These are phyloP conservation scores for Telfairia occidentalis DNA, from an alignment of 331 rosid genomes.

Conservation along the genomic window DNA sequence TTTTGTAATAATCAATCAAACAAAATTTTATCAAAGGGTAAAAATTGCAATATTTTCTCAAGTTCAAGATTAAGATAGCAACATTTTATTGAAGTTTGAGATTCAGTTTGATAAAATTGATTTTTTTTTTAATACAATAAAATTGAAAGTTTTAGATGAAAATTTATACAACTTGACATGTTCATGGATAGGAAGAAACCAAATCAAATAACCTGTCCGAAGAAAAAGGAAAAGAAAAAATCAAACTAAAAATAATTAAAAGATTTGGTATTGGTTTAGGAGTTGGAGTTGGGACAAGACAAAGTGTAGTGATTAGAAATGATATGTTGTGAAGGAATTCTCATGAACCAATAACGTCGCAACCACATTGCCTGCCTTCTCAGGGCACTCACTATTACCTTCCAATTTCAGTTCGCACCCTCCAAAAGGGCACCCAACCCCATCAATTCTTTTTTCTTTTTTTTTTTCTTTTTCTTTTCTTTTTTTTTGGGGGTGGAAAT, in stretches of 20 bases:
- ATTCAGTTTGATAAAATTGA: no score
- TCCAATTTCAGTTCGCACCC: no score
- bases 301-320: background rate
- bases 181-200: no score
- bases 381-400: slow-evolving; percentile 20
- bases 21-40: no score
- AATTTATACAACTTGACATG: no score
- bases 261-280: background rate
- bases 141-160: no score
- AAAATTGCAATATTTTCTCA: no score
- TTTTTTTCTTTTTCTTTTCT: background rate
- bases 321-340: background rate
- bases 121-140: no score
- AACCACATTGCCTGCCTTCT: slow-evolving; percentile 18
- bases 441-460: background rate
- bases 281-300: background rate
- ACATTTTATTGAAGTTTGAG: no score
- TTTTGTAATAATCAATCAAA: no score
- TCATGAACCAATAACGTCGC: slow-evolving; percentile 21
- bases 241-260: background rate
- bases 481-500: background rate
- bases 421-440: background rate
- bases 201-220: no score
- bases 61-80: no score
- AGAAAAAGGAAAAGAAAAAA: background rate